Conservation (phyloP, 1,139 yeast species). For the Pichia sp. region DNA sequence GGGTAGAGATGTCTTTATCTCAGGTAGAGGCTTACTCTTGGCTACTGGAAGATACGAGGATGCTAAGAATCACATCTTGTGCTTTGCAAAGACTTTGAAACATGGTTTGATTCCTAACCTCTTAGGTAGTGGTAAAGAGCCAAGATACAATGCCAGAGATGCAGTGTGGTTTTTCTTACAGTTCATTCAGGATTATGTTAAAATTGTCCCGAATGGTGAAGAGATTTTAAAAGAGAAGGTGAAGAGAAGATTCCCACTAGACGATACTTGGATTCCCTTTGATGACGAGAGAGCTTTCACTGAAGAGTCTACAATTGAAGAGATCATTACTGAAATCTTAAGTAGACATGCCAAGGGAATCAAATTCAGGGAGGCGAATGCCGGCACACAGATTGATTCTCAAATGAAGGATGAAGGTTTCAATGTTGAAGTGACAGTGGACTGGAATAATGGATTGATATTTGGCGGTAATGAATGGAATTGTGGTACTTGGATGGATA, state of each 20-base stretch:
- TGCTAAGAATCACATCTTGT: conserved; percentile 74
- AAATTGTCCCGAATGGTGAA: conserved; percentile 61
- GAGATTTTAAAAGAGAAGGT: conserved; percentile 64
- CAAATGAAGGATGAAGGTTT: conserved; percentile 94
- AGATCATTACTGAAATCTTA: conserved; percentile 74
- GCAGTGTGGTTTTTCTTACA: conserved; percentile 95
- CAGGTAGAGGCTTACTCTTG: conserved; percentile 73
- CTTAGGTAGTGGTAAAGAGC: conserved; percentile 87
- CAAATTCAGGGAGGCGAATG: conserved; percentile 88
- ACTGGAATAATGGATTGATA: conserved; percentile 83
- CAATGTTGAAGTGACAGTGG: conserved; percentile 71
- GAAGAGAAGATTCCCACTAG: conserved; percentile 68
- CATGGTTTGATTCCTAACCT: conserved; percentile 94
- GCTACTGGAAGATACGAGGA: conserved; percentile 74
- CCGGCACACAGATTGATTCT: conserved; percentile 79
- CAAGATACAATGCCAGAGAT: conserved; percentile 93
- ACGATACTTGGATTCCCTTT: conserved; percentile 67
- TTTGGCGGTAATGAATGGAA: conserved; percentile 90
- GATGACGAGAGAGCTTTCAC: conserved; percentile 74
- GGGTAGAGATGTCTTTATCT: conserved; percentile 95
- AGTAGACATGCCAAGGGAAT: conserved; percentile 85
- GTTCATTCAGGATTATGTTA: conserved; percentile 75
- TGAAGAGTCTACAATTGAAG: conserved; percentile 61
- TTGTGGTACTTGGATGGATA: conserved; percentile 99
- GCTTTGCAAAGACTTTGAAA: conserved; percentile 85